A percentile compares a stretch with the other conserved stretches of the same genome.
Evolutionary conservation across 352 stramenopile species (phyloP).

Genomic region (Elongisporangium anandrum): DNA sequence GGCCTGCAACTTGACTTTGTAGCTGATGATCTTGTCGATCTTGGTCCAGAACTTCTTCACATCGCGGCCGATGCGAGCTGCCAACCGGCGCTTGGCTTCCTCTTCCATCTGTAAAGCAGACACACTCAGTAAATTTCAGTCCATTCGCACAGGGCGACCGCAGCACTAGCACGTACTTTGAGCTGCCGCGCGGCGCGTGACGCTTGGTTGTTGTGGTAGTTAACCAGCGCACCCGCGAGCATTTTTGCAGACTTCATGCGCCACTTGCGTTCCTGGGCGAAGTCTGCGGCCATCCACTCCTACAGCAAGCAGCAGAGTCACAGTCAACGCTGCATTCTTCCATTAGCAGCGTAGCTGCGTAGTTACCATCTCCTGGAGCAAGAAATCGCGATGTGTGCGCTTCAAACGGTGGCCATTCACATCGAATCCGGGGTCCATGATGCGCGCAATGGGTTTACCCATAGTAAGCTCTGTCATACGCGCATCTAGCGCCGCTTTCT

Average conservation of each 20-base stretch:
- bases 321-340: constrained; percentile 4
- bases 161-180: constrained; percentile 22
- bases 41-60: constrained; percentile 96
- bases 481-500: constrained; percentile 35
- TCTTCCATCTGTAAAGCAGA: constrained; percentile 31
- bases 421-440: constrained; percentile 32
- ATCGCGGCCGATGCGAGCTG: constrained; percentile 78
- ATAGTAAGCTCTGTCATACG: constrained; percentile 41
- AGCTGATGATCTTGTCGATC: constrained; percentile 97
- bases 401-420: constrained; percentile 28
- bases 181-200: constrained; percentile 20
- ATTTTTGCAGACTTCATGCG: constrained; percentile 73
- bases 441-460: constrained; percentile 29
- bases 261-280: constrained; percentile 87
- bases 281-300: constrained; percentile 93
- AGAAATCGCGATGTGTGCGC: constrained; percentile 60
- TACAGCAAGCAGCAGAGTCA: not conserved
- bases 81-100: constrained; percentile 39
- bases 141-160: not conserved
- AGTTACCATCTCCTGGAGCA: constrained; percentile 76
- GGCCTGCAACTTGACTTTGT: constrained; percentile 94
- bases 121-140: constrained; percentile 7
- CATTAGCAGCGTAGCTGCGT: not conserved
- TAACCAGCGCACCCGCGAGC: constrained; percentile 55
- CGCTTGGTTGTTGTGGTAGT: constrained; percentile 47